Conservation (phyloP, 345 rosid species). For the Eucalyptus sideroxylon region DNA sequence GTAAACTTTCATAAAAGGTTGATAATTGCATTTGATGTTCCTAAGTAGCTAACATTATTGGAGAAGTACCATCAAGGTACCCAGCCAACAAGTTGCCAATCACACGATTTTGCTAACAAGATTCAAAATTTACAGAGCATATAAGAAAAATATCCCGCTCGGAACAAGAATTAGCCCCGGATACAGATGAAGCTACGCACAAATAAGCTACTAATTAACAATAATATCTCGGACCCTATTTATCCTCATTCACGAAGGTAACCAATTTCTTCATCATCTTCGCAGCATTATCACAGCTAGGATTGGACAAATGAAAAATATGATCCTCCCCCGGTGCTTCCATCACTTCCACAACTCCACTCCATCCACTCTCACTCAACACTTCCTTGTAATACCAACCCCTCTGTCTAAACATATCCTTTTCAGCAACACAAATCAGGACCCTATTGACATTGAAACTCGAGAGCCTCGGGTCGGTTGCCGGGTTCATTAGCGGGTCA, state of each 20-base stretch:
- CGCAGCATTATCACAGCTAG: background rate
- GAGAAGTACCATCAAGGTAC: too few relatives aligned
- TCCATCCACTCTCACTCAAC: conserved; percentile 7
- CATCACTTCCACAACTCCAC: conserved; percentile 5
- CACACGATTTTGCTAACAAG: too few relatives aligned
- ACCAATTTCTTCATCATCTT: conserved; percentile 5
- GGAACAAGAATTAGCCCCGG: too few relatives aligned
- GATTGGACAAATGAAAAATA: conserved; percentile 19
- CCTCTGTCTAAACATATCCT: conserved; percentile 3
- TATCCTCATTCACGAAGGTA: background rate
- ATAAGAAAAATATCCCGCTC: too few relatives aligned
- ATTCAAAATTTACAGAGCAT: too few relatives aligned
- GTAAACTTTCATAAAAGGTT: too few relatives aligned
- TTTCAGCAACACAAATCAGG: conserved; percentile 14
- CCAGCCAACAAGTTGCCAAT: too few relatives aligned
- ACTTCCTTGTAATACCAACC: conserved; percentile 9
- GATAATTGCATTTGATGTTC: too few relatives aligned
- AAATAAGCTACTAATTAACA: too few relatives aligned
- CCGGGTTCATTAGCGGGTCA: conserved; percentile 17
- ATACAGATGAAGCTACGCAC: too few relatives aligned
- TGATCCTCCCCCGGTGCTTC: conserved; percentile 21
- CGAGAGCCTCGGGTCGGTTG: background rate
- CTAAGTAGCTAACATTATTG: too few relatives aligned
- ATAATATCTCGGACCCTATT: background rate
- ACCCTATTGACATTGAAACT: conserved; percentile 5